Conservation (phyloP, 306 rosid genomes). For the Cicer chorassanicum region DNA sequence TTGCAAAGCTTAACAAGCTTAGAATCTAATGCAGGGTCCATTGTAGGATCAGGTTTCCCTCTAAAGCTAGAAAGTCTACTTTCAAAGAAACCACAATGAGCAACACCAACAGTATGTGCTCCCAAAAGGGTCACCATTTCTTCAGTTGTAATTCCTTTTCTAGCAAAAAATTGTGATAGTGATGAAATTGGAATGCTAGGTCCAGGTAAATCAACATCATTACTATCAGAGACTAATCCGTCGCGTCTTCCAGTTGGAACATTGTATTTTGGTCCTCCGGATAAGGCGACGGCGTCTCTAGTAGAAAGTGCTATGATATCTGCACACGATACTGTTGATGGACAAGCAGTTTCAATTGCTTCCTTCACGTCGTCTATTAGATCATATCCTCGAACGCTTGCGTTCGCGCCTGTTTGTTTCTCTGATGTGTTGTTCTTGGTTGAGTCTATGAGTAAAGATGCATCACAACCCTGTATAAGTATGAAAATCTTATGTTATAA, state of each 20-base stretch:
- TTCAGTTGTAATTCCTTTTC: slow-evolving; percentile 45
- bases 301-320: slow-evolving; percentile 64
- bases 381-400: slow-evolving; percentile 50
- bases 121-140: slow-evolving; percentile 70
- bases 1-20: slow-evolving; percentile 41
- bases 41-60: slow-evolving; percentile 52
- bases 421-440: slow-evolving; percentile 36
- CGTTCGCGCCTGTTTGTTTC: slow-evolving; percentile 46
- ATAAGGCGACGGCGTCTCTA: slow-evolving; percentile 55
- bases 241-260: slow-evolving; percentile 61
- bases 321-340: slow-evolving; percentile 65
- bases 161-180: neutral
- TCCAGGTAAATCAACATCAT: slow-evolving; percentile 51
- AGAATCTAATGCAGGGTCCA: slow-evolving; percentile 54
- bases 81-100: slow-evolving; percentile 45
- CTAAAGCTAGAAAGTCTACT: slow-evolving; percentile 40
- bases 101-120: slow-evolving; percentile 62
- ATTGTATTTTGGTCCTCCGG: slow-evolving; percentile 58
- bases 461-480: slow-evolving; percentile 60
- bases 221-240: slow-evolving; percentile 39
- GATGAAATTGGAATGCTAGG: slow-evolving; percentile 22
- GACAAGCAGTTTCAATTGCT: slow-evolving; percentile 55
- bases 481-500: neutral
- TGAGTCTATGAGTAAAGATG: slow-evolving; percentile 61
- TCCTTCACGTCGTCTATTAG: slow-evolving; percentile 56